These are phyloP conservation scores for Osmanthus fragrans DNA, from an alignment of 257 asterid genomes.

Conservation along the genomic window DNA sequence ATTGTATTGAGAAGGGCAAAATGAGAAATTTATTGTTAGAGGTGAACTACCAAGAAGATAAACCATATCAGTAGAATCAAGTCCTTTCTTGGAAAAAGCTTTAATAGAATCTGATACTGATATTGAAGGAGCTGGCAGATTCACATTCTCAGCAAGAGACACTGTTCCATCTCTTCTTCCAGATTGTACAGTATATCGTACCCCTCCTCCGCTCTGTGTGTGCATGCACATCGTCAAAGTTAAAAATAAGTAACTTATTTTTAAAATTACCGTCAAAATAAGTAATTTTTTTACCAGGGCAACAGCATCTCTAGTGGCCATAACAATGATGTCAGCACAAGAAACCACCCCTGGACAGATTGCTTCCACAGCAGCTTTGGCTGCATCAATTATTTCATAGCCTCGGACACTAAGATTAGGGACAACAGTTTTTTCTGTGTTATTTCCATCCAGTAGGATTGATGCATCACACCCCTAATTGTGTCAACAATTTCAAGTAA, in stretches of 20 bases:
- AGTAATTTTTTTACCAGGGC: conserved; percentile 29
- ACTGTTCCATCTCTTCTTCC: conserved; percentile 53
- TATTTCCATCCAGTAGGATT: conserved; percentile 47
- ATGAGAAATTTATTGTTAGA: too few species aligned
- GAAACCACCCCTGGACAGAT: conserved; percentile 53
- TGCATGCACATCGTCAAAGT: neutral
- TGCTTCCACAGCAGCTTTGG: conserved; percentile 44
- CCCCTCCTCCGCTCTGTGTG: conserved; percentile 54
- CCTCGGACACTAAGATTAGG: conserved; percentile 59
- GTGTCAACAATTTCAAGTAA: neutral
- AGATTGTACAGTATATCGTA: conserved; percentile 40
- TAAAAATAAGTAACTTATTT: neutral
- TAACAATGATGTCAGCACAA: conserved; percentile 62
- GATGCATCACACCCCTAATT: conserved; percentile 68
- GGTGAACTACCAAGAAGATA: conserved; percentile 47
- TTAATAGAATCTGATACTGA: conserved; percentile 39
- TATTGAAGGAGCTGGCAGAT: conserved; percentile 50
- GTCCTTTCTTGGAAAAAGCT: conserved; percentile 43
- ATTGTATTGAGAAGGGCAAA: too few species aligned
- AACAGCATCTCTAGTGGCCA: conserved; percentile 66
- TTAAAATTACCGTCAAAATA: neutral
- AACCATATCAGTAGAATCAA: conserved; percentile 48
- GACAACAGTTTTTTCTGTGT: conserved; percentile 40
- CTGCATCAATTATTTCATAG: conserved; percentile 48
- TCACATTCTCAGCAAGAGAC: conserved; percentile 34